Percentiles rank a stretch among this genome's conserved stretches.
Conservation (phyloP, 495 filamentous ascomycete species). For the Polyplosphaeria fusca region DNA sequence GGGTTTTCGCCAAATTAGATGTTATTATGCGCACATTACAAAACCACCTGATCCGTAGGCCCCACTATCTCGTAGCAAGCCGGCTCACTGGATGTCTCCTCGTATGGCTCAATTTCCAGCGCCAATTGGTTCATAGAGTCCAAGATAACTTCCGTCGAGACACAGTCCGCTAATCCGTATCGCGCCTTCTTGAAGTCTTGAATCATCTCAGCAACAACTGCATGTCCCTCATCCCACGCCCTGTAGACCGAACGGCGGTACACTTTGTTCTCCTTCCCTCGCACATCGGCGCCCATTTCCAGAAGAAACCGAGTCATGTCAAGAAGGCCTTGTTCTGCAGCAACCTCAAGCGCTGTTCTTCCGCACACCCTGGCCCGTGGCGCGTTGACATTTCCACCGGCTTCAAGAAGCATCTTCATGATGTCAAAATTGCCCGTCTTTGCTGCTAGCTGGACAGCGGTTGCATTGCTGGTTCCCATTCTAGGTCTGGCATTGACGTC, state of each 20-base stretch:
- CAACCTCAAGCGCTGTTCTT: not conserved
- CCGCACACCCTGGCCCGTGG: not conserved
- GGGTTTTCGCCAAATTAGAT: too few species aligned
- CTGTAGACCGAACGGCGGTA: not conserved
- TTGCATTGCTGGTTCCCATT: not conserved
- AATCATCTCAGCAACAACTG: not conserved
- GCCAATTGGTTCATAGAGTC: not conserved
- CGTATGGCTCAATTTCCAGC: not conserved
- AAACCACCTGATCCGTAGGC: too few species aligned
- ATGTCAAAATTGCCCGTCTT: not conserved
- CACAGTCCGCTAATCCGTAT: not conserved
- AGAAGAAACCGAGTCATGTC: not conserved
- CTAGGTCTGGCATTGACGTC: not conserved
- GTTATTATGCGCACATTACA: too few species aligned
- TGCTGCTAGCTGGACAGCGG: not conserved
- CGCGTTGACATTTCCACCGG: not conserved
- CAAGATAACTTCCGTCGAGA: not conserved
- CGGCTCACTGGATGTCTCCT: too few species aligned
- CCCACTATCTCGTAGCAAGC: too few species aligned
- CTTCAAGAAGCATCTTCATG: not conserved
- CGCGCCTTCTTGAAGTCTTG: not conserved
- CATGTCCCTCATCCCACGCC: not conserved
- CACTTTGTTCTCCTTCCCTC: not conserved
- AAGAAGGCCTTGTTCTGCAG: not conserved
- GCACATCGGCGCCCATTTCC: not conserved